These are phyloP conservation scores for Candida awuae DNA, from an alignment of 805 yeast genomes.

Conservation along the genomic window DNA sequence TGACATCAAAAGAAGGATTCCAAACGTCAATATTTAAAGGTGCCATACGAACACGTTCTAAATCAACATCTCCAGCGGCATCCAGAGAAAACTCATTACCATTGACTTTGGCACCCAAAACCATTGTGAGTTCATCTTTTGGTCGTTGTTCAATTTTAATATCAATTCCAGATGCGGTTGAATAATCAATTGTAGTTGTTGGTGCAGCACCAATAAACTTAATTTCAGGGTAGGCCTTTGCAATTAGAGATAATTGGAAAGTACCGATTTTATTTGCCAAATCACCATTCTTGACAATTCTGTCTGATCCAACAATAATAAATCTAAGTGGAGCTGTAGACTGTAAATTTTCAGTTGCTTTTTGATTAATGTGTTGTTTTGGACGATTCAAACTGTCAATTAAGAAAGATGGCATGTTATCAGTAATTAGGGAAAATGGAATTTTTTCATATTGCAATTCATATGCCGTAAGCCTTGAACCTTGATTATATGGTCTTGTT, in stretches of 20 bases:
- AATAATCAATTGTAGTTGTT: conserved; percentile 75
- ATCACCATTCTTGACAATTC: conserved; percentile 90
- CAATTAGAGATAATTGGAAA: conserved; percentile 71
- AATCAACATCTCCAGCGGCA: conserved; percentile 17
- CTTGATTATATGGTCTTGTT: conserved; percentile 95
- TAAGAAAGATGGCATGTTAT: conserved; percentile 82
- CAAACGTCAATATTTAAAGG: conserved; percentile 81
- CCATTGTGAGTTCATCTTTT: conserved; percentile 62
- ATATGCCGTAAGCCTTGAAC: conserved; percentile 86
- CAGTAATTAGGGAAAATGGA: conserved; percentile 85
- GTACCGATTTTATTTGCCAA: conserved; percentile 97
- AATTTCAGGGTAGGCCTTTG: conserved; percentile 55
- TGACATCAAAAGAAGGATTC: conserved; percentile 96
- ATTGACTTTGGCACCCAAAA: conserved; percentile 58
- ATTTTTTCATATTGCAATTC: conserved; percentile 80
- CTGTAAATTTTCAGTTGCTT: conserved; percentile 14
- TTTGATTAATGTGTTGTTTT: conserved; percentile 22
- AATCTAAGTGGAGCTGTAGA: conserved; percentile 66
- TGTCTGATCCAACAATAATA: conserved; percentile 90
- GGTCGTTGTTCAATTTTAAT: conserved; percentile 89
- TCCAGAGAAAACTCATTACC: conserved; percentile 25
- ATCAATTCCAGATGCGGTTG: conserved; percentile 57
- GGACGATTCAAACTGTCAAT: conserved; percentile 35
- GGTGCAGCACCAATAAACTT: conserved; percentile 95
- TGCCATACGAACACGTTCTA: conserved; percentile 63